Evolutionary conservation across 2,329 filamentous ascomycete genomes (phyloP).

Genomic region (Pseudogymnoascus sp.): DNA sequence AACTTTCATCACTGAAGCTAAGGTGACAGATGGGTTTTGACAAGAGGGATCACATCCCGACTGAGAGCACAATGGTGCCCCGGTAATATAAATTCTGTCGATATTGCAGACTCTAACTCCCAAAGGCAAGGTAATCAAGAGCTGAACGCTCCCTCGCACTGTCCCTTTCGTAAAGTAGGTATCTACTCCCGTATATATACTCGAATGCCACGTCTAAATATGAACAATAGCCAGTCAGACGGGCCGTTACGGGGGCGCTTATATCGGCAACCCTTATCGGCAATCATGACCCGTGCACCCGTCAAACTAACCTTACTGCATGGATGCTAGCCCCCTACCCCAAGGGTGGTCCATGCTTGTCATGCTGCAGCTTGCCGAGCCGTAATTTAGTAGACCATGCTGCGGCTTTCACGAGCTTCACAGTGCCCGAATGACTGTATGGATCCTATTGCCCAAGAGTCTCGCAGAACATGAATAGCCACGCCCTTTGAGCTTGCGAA

Average conservation of each 20-base stretch:
- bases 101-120: too few relatives aligned
- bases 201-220: background rate
- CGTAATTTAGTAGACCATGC: background rate
- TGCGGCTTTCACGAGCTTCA: constrained; percentile 1
- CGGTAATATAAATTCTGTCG: too few relatives aligned
- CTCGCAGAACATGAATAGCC: background rate
- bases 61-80: too few relatives aligned
- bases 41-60: background rate
- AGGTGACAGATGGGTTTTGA: background rate
- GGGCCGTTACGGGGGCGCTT: background rate
- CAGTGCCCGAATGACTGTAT: background rate
- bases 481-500: background rate
- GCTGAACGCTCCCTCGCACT: too few relatives aligned
- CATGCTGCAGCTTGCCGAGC: background rate
- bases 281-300: background rate
- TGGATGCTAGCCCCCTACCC: background rate
- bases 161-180: background rate
- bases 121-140: too few relatives aligned
- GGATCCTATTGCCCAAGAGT: background rate
- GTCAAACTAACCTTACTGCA: constrained; percentile 1
- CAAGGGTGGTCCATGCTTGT: background rate
- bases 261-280: background rate
- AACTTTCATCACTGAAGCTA: too few relatives aligned
- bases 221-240: background rate
- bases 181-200: background rate